Evolutionary conservation across 2,329 filamentous ascomycete species (phyloP).

Genomic region (Nectriaceae sp.): DNA sequence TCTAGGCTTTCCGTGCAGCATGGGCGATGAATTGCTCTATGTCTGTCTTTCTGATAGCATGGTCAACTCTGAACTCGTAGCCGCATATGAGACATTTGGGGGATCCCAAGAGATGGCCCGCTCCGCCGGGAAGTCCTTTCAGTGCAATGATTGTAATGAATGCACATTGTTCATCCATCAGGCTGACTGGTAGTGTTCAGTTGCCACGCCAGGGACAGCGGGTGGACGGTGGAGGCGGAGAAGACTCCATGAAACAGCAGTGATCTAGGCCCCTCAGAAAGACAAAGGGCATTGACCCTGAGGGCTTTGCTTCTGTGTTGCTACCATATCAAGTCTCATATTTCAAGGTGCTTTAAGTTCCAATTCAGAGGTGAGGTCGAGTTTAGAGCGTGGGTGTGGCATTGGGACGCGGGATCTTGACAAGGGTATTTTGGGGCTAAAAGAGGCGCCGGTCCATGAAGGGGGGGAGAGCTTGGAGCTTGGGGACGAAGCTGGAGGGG

Average conservation of each 20-base stretch:
- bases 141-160: too few species aligned
- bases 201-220: slow-evolving; percentile 11
- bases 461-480: slow-evolving; percentile 17
- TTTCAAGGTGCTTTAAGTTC: slow-evolving; percentile 18
- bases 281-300: slow-evolving; percentile 1
- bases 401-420: slow-evolving; percentile 31
- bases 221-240: slow-evolving; percentile 6
- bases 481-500: slow-evolving; percentile 23
- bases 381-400: slow-evolving; percentile 31
- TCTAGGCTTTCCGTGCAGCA: slow-evolving; percentile 16
- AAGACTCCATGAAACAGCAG: slow-evolving; percentile 2
- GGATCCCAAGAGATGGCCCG: slow-evolving; percentile 15
- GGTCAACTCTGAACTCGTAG: slow-evolving; percentile 16
- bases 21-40: slow-evolving; percentile 16
- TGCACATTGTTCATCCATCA: too few species aligned
- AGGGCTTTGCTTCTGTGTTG: slow-evolving; percentile 3
- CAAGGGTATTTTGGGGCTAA: slow-evolving; percentile 31
- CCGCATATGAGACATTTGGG: slow-evolving; percentile 25
- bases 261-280: background rate
- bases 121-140: slow-evolving; percentile 12
- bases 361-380: slow-evolving; percentile 26
- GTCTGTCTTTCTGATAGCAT: slow-evolving; percentile 21
- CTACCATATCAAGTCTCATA: slow-evolving; percentile 7
- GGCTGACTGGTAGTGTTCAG: slow-evolving; percentile 13
- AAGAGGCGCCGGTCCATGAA: slow-evolving; percentile 27